Evolutionary conservation across 2,329 filamentous ascomycete species (phyloP), one percentile per base, ranked within the genome.

Genomic region (Verticillium albo-atrum): DNA sequence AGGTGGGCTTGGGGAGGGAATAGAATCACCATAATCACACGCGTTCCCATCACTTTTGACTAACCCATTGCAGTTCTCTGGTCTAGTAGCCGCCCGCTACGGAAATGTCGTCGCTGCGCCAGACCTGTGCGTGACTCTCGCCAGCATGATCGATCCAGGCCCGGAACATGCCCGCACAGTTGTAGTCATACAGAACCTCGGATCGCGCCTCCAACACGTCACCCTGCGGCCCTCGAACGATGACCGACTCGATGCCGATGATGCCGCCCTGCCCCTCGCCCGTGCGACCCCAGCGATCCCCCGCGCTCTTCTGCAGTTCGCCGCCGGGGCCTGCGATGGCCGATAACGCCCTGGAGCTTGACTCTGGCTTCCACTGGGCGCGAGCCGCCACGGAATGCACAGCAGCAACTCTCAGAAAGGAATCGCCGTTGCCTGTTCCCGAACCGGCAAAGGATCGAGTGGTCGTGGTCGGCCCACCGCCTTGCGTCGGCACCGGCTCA

Each of bases 351-450:
- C 77, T 69, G 2, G 82, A 72, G 0, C 89, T 78, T 0, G 86
- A 71, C 17, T 76, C 63, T 1, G 65, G 74, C 58, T 70, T 77
- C 74, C 90, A 95, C 14, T 89, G 82, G 20, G 88, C 87, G 64
- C 93, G 88, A 1, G 91, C 86, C 2, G 85, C 89, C 0, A 88
- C 86, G 0, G 90, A 93, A 32, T 90, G 85, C 0, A 83, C 85
- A 1, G 92, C 92, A 15, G 81, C 83, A 2, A 86, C 77, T 4
- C 91, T 86, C 17, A 96, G 79, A 71, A 96, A 97, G 0, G 90
- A 91, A 73, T 97, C 92, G 0, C 93, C 92, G 66, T 97, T 96
- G 0, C 92, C 93, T 0, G 92, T 94, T 1, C 91, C 90, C 0
- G 90, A 94, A 10, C 91, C 77, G 0, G 82, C 90, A 6, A 82